Conservation (phyloP, 78 protist genomes). For the Dictyostelium intermedium region DNA sequence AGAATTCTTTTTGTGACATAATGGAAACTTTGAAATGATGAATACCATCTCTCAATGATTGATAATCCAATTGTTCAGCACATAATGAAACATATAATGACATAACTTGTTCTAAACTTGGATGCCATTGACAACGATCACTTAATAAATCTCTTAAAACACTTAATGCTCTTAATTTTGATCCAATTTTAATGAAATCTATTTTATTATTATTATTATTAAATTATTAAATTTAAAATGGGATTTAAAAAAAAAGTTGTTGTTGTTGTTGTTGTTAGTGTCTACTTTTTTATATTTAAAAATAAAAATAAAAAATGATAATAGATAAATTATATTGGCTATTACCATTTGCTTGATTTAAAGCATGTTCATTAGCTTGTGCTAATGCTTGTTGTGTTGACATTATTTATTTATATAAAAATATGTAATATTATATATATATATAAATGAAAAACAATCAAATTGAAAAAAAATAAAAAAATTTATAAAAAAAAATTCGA, state of each 20-base stretch:
- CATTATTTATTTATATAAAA: background rate
- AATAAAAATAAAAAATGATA: no score
- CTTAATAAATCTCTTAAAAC: slow-evolving; percentile 34
- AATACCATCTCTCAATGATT: slow-evolving; percentile 73
- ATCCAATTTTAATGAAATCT: slow-evolving; percentile 43
- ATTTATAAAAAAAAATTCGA: background rate
- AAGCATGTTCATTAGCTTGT: background rate
- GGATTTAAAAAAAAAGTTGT: no score
- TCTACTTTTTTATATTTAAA: background rate
- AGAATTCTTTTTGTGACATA: slow-evolving; percentile 63
- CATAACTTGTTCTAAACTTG: slow-evolving; percentile 64
- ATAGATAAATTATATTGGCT: no score
- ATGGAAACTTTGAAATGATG: slow-evolving; percentile 70
- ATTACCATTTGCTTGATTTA: slow-evolving; percentile 4
- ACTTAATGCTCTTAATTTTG: slow-evolving; percentile 11
- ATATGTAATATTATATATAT: background rate
- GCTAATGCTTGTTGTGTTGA: background rate
- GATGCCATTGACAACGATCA: slow-evolving; percentile 42
- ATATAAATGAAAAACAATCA: background rate
- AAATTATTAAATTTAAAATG: no score
- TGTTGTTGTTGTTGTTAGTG: background rate
- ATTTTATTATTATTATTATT: background rate
- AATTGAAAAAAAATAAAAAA: background rate
- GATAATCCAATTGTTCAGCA: slow-evolving; percentile 35
- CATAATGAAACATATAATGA: slow-evolving; percentile 36